A percentile compares a stretch with the other conserved stretches of the same genome.
Evolutionary conservation across 1,139 yeast species (phyloP).

Genomic region (Geotrichum cucujoidarum): DNA sequence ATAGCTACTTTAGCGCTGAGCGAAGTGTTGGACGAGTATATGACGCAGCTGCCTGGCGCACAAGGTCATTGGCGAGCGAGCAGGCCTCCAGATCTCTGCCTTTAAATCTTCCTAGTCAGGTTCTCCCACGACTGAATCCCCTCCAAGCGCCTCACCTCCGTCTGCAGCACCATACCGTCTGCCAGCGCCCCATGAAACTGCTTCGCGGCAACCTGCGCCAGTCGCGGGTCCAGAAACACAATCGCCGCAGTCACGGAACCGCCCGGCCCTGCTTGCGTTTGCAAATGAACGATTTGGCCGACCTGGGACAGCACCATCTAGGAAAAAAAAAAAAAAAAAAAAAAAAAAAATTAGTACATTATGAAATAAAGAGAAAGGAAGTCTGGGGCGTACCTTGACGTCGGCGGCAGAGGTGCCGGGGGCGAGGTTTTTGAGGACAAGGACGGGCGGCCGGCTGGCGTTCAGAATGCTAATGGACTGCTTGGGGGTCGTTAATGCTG

Average conservation of each 20-base stretch:
- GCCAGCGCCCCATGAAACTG: constrained; percentile 29
- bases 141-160: constrained; percentile 19
- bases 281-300: constrained; percentile 26
- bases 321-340: no score
- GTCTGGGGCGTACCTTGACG: constrained; percentile 22
- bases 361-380: constrained; percentile 13
- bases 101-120: no score
- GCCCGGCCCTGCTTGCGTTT: constrained; percentile 20
- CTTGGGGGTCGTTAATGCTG: neutral
- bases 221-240: constrained; percentile 22
- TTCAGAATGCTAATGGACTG: constrained; percentile 22
- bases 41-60: no score
- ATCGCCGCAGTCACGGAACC: constrained; percentile 28
- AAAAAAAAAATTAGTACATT: neutral
- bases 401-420: constrained; percentile 30
- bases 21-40: no score
- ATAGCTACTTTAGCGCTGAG: no score
- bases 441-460: constrained; percentile 30
- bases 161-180: constrained; percentile 27
- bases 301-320: constrained; percentile 11
- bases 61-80: no score
- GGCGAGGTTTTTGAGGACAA: constrained; percentile 27
- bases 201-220: constrained; percentile 24
- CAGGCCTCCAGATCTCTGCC: no score
- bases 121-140: neutral